Percentiles rank a stretch among this genome's conserved stretches.
Evolutionary conservation across 2,329 filamentous ascomycete genomes (phyloP).

Genomic region (Mariannaea sp.): DNA sequence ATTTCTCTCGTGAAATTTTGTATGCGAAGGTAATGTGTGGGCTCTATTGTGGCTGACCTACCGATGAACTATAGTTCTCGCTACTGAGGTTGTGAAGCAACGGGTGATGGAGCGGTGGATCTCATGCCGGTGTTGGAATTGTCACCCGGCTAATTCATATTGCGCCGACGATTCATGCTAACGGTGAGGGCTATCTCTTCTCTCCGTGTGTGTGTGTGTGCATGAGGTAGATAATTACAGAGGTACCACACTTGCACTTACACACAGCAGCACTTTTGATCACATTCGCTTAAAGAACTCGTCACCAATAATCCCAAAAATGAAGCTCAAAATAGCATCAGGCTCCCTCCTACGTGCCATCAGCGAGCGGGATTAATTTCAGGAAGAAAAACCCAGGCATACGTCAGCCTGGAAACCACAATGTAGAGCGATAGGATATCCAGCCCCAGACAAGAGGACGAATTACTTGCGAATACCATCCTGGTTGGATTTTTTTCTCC

Average conservation of each 20-base stretch:
- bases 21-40: neutral
- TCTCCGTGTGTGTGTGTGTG: too few species aligned
- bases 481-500: neutral
- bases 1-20: neutral
- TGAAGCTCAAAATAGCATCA: conserved; percentile 23
- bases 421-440: conserved; percentile 9
- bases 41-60: too few species aligned
- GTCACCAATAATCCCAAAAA: conserved; percentile 30
- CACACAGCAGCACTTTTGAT: conserved; percentile 6
- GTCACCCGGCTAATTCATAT: conserved; percentile 2
- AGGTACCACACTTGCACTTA: too few species aligned
- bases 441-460: neutral
- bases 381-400: conserved; percentile 15
- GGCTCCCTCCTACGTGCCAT: conserved; percentile 32
- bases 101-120: conserved; percentile 26
- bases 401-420: neutral
- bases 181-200: too few species aligned
- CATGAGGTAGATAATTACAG: too few species aligned
- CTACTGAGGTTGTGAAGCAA: too few species aligned
- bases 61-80: too few species aligned
- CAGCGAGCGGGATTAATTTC: conserved; percentile 16
- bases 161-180: conserved; percentile 11
- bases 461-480: neutral
- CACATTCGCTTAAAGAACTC: too few species aligned
- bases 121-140: neutral